Percentiles rank a stretch among this genome's conserved stretches.
These are phyloP conservation scores for Trichophyton verrucosum DNA, from an alignment of 2,329 filamentous ascomycete species.

Conservation along the genomic window DNA sequence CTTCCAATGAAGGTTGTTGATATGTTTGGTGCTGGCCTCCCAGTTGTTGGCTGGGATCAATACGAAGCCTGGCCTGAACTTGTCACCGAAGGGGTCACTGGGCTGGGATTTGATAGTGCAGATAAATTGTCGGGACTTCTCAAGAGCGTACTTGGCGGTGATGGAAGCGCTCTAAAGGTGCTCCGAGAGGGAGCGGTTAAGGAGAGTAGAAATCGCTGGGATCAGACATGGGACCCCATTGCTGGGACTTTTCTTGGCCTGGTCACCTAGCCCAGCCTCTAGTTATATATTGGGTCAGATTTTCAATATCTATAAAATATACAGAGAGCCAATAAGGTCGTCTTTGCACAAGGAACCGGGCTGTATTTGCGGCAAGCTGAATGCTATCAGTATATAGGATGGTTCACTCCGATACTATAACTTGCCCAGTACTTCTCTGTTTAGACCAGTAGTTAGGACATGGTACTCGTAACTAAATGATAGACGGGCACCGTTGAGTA, in stretches of 20 bases:
- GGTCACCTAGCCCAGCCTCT: not conserved
- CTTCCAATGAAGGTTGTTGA: slow-evolving; percentile 98
- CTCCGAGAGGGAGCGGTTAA: slow-evolving; percentile 58
- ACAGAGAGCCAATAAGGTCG: too few species aligned
- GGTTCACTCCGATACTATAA: too few species aligned
- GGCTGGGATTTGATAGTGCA: slow-evolving; percentile 66
- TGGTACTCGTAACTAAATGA: too few species aligned
- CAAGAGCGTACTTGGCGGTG: slow-evolving; percentile 49
- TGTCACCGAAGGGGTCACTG: slow-evolving; percentile 78
- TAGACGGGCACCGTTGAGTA: too few species aligned
- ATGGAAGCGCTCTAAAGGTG: slow-evolving; percentile 41
- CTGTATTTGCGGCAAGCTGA: too few species aligned
- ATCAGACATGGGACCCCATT: slow-evolving; percentile 82
- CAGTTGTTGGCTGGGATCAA: slow-evolving; percentile 71
- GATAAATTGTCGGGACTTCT: slow-evolving; percentile 54
- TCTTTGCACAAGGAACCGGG: too few species aligned
- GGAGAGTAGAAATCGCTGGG: slow-evolving; percentile 71
- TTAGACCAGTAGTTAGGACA: too few species aligned
- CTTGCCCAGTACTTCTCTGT: too few species aligned
- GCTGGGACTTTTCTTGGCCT: slow-evolving; percentile 58
- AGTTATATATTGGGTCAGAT: not conserved
- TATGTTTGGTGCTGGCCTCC: slow-evolving; percentile 92
- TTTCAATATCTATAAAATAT: not conserved
- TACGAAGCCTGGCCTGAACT: slow-evolving; percentile 86
- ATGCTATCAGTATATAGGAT: too few species aligned